These are phyloP conservation scores for Plasmodium relictum DNA, from an alignment of 169 alveolate genomes.

Conservation along the genomic window DNA sequence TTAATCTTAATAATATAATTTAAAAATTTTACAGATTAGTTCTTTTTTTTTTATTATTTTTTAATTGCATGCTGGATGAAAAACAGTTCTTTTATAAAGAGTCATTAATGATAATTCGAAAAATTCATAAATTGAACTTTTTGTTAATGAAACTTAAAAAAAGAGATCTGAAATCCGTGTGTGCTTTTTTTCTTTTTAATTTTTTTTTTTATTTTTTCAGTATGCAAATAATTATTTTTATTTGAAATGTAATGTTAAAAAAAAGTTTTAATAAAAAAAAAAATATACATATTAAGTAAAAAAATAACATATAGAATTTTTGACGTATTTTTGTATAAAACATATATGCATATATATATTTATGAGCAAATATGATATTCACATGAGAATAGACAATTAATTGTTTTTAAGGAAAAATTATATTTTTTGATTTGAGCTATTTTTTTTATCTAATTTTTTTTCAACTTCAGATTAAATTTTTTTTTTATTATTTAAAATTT, in stretches of 20 bases:
- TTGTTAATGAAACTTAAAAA: slow-evolving; percentile 34
- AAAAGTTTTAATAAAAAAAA: not conserved
- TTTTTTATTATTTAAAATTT: slow-evolving; percentile 12
- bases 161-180: slow-evolving; percentile 9
- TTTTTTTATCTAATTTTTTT: not conserved
- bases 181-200: not conserved
- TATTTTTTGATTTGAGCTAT: slow-evolving; percentile 33
- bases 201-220: slow-evolving; percentile 15
- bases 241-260: slow-evolving; percentile 10
- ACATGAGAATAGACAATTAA: slow-evolving; percentile 19
- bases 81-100: slow-evolving; percentile 4
- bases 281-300: not conserved
- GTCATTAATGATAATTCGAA: slow-evolving; percentile 18
- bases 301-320: not conserved
- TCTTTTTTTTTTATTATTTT: slow-evolving; percentile 2
- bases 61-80: slow-evolving; percentile 21
- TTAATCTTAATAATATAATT: not conserved
- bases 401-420: slow-evolving; percentile 3
- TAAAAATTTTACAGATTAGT: not conserved
- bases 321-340: slow-evolving; percentile 15
- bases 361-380: not conserved
- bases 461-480: not conserved
- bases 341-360: slow-evolving; percentile 10
- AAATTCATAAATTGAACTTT: slow-evolving; percentile 30
- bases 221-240: slow-evolving; percentile 12